These are phyloP conservation scores for Yarrowia divulgata DNA, from an alignment of 805 yeast species.

Conservation along the genomic window DNA sequence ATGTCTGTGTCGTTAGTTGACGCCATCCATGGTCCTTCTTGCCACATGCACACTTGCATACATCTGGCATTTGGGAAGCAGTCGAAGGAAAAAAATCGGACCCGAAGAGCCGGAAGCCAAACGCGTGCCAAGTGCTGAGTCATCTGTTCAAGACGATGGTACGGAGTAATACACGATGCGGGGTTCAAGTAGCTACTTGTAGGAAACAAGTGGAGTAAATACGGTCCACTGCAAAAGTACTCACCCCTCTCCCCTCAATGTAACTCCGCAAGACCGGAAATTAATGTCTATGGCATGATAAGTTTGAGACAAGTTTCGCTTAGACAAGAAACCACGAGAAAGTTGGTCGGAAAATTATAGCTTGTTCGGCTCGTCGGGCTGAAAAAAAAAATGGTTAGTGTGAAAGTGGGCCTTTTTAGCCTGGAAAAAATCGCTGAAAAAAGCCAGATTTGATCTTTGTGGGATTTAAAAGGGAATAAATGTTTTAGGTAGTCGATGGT, in stretches of 20 bases:
- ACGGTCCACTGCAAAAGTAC: neutral
- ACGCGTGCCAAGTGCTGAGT: constrained; percentile 4
- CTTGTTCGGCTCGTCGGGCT: neutral
- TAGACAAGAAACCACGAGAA: neutral
- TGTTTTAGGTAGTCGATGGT: no score
- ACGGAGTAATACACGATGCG: no score
- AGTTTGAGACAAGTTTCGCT: constrained; percentile 20
- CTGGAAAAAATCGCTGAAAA: neutral
- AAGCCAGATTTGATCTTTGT: neutral
- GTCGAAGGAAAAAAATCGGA: constrained; percentile 1
- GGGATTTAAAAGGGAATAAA: no score
- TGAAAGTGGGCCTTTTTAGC: neutral
- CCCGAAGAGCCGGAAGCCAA: constrained; percentile 4
- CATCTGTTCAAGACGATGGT: neutral
- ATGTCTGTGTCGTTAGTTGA: no score
- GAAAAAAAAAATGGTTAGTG: neutral
- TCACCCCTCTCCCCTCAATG: neutral
- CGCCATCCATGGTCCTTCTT: neutral
- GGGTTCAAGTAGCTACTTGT: no score
- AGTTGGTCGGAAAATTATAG: neutral
- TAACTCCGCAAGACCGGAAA: constrained; percentile 14
- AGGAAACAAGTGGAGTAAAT: no score
- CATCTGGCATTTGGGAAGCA: constrained; percentile 34
- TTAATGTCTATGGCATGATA: constrained; percentile 17
- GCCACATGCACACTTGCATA: constrained; percentile 27